A percentile compares a stretch with the other conserved stretches of the same genome.
Conservation (phyloP, 228 moss, liverwort and hornwort genomes). For the Sphagnum fallax region DNA sequence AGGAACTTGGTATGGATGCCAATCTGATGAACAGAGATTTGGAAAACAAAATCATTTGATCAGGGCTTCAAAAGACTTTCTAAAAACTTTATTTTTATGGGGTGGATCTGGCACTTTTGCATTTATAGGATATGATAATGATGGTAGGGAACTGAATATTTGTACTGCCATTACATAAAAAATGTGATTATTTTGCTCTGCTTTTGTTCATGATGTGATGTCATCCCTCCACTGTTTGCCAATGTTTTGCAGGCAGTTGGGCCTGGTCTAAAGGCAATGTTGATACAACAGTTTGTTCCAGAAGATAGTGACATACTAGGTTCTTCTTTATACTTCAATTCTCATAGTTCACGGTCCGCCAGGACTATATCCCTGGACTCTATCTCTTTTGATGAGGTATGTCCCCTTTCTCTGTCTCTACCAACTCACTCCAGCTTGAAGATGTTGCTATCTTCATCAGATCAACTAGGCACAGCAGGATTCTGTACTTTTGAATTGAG, state of each 20-base stretch:
- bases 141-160: too few species aligned
- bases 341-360: constrained; percentile 39
- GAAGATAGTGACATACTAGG: constrained; percentile 47
- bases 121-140: too few species aligned
- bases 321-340: constrained; percentile 52
- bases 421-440: background rate
- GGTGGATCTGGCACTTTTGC: too few species aligned
- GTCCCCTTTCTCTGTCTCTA: background rate
- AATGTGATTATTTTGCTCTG: background rate
- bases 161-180: too few species aligned
- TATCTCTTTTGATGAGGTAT: constrained; percentile 83
- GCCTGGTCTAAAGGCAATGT: constrained; percentile 52
- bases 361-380: constrained; percentile 64
- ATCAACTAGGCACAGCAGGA: too few species aligned
- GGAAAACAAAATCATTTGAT: background rate
- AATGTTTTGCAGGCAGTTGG: constrained; percentile 39
- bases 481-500: too few species aligned
- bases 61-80: too few species aligned
- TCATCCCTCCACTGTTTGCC: background rate
- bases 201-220: background rate
- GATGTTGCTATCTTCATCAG: background rate
- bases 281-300: constrained; percentile 61
- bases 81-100: too few species aligned
- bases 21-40: background rate
- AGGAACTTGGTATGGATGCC: too few species aligned